Percentiles rank a stretch among this genome's conserved stretches.
Conservation (phyloP, 352 stramenopile species). For the Thraustochytrium striatum region DNA sequence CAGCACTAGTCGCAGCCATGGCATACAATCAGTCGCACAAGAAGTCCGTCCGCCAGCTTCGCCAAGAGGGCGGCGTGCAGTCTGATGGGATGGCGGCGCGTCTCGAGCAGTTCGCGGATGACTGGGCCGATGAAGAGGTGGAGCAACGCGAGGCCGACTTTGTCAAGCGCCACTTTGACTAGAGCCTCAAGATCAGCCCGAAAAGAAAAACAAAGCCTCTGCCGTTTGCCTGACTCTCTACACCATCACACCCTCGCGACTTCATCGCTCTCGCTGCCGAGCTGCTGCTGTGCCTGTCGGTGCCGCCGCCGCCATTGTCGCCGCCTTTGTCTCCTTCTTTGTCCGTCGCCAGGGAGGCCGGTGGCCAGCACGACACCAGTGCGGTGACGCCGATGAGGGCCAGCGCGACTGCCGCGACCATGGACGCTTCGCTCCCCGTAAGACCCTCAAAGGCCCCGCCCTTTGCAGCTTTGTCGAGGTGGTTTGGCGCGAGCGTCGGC, state of each 20-base stretch:
- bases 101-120: slow-evolving; percentile 2
- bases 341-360: not conserved
- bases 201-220: not conserved
- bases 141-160: not conserved
- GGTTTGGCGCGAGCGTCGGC: too few species aligned
- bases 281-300: not conserved
- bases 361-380: not conserved
- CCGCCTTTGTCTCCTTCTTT: not conserved
- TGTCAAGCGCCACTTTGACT: slow-evolving; percentile 8
- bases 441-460: too few species aligned
- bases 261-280: not conserved
- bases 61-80: not conserved
- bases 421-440: too few species aligned
- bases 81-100: not conserved
- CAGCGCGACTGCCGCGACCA: too few species aligned
- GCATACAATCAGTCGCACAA: slow-evolving; percentile 62
- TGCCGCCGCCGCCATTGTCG: not conserved
- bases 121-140: slow-evolving; percentile 15
- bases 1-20: slow-evolving; percentile 63
- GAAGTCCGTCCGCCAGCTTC: slow-evolving; percentile 63
- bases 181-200: not conserved
- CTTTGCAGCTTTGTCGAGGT: too few species aligned
- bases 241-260: not conserved
- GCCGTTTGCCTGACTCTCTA: not conserved
- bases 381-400: too few species aligned